Evolutionary conservation across 768 basidiomycete genomes (phyloP), one percentile per base, ranked within the genome.

Genomic region (Calocybe cyanea): DNA sequence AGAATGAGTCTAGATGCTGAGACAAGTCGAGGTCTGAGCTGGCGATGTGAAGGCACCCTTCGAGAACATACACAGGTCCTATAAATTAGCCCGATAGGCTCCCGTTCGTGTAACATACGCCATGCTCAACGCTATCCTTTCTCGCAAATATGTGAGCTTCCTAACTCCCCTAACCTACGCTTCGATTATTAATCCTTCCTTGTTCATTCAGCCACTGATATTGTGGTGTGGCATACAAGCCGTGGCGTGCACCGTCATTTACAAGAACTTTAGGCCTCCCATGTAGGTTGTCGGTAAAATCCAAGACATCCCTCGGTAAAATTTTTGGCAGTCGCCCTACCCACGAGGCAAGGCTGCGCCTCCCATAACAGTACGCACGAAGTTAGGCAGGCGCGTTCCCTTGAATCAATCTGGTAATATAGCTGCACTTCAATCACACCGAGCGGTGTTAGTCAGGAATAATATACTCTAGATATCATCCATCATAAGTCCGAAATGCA

Each of bases 161-260:
- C 11, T 5, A 6, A 28, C 25, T 28, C 11, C 11, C 25, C 11
- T 28, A 11, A 11, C 5, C 25, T 28, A 28, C 25, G 6, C 25
- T 28, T 28, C 25, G 5, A 28, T n/a, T n/a, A n/a, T n/a, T n/a
- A 11, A 28, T 28, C 5, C 25, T 28, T 5, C 5, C 25, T 6
- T 28, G 25, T 28, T 6, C 15, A 14, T 40, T 40, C 46, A 70
- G 70, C 65, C 62, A 28, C 55, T 71, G 41, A 50, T 63, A 18
- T 41, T 70, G 31, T 70, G 67, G 67, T 57, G 57, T 28, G 48
- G 58, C 20, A 52, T 69, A 34, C 63, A 71, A 55, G 59, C 68
- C 11, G 33, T 58, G 3, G 47, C 69, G 11, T 54, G 60, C 17
- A 57, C 54, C 9, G 53, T 60, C 25, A 60, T 64, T 17, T 66